Conservation (phyloP, 2,329 filamentous ascomycete genomes). For the Alternaria sp. region DNA sequence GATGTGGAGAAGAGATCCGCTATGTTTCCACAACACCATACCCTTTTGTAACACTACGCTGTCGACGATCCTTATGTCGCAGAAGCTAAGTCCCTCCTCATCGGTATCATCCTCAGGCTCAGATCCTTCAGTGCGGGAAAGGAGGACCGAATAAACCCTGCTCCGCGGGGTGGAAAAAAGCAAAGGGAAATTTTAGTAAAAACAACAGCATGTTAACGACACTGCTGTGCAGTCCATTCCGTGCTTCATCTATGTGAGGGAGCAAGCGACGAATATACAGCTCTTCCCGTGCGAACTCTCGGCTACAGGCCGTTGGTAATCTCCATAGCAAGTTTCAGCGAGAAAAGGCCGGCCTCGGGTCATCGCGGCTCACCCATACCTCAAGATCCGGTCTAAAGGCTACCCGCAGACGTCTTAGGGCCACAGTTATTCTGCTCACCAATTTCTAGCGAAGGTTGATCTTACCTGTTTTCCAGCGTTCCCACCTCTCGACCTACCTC, state of each 20-base stretch:
- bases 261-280: not conserved
- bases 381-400: constrained; percentile 2
- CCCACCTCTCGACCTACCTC: not conserved
- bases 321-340: not conserved
- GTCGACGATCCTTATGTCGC: constrained; percentile 1
- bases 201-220: not conserved
- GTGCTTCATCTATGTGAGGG: not conserved
- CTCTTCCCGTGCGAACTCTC: constrained; percentile 1
- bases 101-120: constrained; percentile 1
- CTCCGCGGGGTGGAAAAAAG: not conserved
- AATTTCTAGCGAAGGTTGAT: constrained; percentile 4
- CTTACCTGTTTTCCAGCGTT: not conserved
- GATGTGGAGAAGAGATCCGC: constrained; percentile 3
- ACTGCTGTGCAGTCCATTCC: not conserved
- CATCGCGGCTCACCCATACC: not conserved
- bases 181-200: not conserved
- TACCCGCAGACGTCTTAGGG: not conserved
- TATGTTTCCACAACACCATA: constrained; percentile 3
- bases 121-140: not conserved
- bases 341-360: constrained; percentile 3
- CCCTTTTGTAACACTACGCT: not conserved
- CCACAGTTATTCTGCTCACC: not conserved
- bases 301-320: constrained; percentile 1
- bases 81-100: not conserved
- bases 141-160: constrained; percentile 5